Conservation (phyloP, 352 stramenopile species). For the Pythium sp. region DNA sequence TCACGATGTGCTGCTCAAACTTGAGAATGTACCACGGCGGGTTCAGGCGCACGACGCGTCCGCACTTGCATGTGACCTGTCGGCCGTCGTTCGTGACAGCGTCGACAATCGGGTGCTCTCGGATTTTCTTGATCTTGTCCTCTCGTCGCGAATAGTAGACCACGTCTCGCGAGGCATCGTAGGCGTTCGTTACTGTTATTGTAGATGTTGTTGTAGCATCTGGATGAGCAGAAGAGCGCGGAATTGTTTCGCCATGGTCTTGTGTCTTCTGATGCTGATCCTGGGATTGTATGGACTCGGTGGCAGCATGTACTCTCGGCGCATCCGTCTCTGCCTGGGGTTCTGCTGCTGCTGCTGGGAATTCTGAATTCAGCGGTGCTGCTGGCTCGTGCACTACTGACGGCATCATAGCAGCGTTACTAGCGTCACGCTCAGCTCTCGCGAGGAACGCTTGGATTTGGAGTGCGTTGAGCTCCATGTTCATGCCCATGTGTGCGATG, state of each 20-base stretch:
- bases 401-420: background rate
- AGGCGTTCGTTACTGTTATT: constrained; percentile 23
- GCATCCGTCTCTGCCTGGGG: too few species aligned
- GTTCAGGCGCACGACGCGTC: constrained; percentile 66
- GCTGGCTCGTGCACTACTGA: background rate
- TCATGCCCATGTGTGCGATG: constrained; percentile 56
- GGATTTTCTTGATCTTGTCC: constrained; percentile 61
- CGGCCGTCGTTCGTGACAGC: constrained; percentile 49
- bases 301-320: too few species aligned
- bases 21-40: constrained; percentile 86
- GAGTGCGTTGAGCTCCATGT: constrained; percentile 52
- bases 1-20: constrained; percentile 84
- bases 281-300: background rate
- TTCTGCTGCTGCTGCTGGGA: background rate
- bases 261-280: background rate
- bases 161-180: constrained; percentile 25
- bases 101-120: constrained; percentile 52
- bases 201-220: background rate
- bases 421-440: constrained; percentile 25
- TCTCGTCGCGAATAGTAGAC: constrained; percentile 53
- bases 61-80: constrained; percentile 64
- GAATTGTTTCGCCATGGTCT: background rate
- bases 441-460: constrained; percentile 55
- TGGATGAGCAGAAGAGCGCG: background rate
- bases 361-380: background rate